These are phyloP conservation scores for Solanum sejunctum DNA, from an alignment of 257 asterid genomes.

Conservation along the genomic window DNA sequence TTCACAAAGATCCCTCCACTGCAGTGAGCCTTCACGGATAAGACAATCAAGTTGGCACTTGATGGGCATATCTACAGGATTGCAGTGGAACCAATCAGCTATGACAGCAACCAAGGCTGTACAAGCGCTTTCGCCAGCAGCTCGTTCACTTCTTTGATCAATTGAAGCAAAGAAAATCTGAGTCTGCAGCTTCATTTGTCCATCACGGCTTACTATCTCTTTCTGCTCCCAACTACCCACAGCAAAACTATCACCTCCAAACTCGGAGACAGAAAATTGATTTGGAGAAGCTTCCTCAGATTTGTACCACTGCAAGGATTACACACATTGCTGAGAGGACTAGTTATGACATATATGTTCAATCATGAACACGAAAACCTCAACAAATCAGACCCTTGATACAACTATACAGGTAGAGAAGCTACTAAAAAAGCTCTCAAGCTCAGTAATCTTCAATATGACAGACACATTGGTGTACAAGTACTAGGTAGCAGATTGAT, in stretches of 20 bases:
- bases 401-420: background rate
- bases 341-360: background rate
- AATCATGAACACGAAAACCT: background rate
- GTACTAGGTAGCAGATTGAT: background rate
- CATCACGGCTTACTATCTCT: conserved; percentile 6
- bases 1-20: conserved; percentile 4
- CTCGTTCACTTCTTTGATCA: conserved; percentile 7
- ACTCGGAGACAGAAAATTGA: background rate
- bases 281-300: background rate
- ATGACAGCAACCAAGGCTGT: conserved; percentile 9
- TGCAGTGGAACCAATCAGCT: conserved; percentile 7
- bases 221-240: conserved; percentile 7
- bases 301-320: background rate
- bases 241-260: conserved; percentile 3
- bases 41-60: background rate
- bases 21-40: conserved; percentile 3
- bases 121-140: conserved; percentile 10
- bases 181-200: conserved; percentile 3
- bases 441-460: background rate
- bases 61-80: background rate
- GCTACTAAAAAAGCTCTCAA: background rate
- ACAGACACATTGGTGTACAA: background rate
- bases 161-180: conserved; percentile 8
- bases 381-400: background rate
- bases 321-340: background rate